phyloP scores from a whole-genome alignment of 2,329 filamentous ascomycete species.

The Trichoderma atroviride region DNA sequence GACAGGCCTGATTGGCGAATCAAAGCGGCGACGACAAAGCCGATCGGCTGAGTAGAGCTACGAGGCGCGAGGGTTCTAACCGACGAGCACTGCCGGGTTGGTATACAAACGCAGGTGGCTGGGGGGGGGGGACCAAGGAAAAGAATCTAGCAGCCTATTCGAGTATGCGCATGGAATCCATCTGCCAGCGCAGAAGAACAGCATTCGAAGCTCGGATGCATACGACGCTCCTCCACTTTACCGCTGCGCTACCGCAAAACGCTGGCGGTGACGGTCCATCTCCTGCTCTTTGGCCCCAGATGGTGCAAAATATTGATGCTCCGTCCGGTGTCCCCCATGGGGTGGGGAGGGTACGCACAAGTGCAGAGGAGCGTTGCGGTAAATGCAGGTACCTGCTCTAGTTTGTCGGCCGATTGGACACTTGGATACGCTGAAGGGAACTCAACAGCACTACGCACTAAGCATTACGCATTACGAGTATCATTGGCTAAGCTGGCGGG shows the following conservation, averaged over 20 bases:
- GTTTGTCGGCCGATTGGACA: not conserved
- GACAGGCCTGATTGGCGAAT: not conserved
- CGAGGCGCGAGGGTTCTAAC: not conserved
- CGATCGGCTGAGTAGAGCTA: constrained; percentile 1
- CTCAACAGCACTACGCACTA: not conserved
- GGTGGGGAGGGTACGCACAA: constrained; percentile 14
- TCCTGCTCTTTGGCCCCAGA: not conserved
- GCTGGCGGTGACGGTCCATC: constrained; percentile 10
- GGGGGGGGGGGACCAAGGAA: no score
- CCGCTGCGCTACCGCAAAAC: not conserved
- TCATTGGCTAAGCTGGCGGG: not conserved
- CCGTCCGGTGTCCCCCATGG: constrained; percentile 22
- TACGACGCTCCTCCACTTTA: constrained; percentile 8
- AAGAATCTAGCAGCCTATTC: not conserved
- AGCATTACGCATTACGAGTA: not conserved
- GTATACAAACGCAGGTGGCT: not conserved
- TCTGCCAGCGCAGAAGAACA: not conserved
- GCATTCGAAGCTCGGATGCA: not conserved
- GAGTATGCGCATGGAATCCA: not conserved
- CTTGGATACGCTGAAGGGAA: not conserved
- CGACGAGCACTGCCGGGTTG: not conserved
- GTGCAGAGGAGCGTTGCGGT: constrained; percentile 23
- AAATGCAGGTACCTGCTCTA: constrained; percentile 27
- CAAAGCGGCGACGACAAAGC: not conserved
- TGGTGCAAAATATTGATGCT: not conserved